Evolutionary conservation across 1,284 basidiomycete species (phyloP).

Genomic region (Marasmius sp.): DNA sequence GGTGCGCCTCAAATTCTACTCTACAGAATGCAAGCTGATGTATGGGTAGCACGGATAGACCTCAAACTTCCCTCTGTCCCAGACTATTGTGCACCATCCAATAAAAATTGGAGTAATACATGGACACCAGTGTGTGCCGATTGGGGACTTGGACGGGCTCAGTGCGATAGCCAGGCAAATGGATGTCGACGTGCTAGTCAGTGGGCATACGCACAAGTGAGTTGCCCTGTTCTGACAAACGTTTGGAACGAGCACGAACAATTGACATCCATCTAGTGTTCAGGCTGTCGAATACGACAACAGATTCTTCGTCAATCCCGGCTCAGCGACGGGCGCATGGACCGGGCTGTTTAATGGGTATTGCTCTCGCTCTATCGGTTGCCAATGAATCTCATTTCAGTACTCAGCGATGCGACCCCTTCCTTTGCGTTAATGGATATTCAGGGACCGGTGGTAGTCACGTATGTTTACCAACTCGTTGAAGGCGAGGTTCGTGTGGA

Average conservation of each 20-base stretch:
- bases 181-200: constrained; percentile 95
- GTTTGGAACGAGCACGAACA: not conserved
- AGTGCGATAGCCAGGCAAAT: constrained; percentile 89
- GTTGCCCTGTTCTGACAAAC: constrained; percentile 26
- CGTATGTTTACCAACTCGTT: constrained; percentile 93
- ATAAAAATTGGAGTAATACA: constrained; percentile 93
- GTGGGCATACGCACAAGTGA: constrained; percentile 92
- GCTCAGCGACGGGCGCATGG: constrained; percentile 95
- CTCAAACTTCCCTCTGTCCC: constrained; percentile 76
- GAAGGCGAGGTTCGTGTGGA: constrained; percentile 90
- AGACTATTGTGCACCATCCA: constrained; percentile 83
- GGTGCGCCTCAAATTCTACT: constrained; percentile 43
- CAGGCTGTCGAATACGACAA: constrained; percentile 91
- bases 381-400: constrained; percentile 12
- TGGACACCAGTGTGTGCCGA: constrained; percentile 93
- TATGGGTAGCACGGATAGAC: constrained; percentile 39
- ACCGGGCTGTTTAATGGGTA: constrained; percentile 73
- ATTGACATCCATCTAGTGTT: constrained; percentile 55
- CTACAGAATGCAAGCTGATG: not conserved
- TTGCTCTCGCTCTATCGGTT: constrained; percentile 15
- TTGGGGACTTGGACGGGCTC: constrained; percentile 88
- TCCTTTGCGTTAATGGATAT: constrained; percentile 95
- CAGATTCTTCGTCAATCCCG: constrained; percentile 95
- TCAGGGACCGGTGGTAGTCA: constrained; percentile 92
- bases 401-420: constrained; percentile 40